Base-by-base conservation (phyloP, 768 basidiomycete species). In the Xerocomellus intermedius region DNA sequence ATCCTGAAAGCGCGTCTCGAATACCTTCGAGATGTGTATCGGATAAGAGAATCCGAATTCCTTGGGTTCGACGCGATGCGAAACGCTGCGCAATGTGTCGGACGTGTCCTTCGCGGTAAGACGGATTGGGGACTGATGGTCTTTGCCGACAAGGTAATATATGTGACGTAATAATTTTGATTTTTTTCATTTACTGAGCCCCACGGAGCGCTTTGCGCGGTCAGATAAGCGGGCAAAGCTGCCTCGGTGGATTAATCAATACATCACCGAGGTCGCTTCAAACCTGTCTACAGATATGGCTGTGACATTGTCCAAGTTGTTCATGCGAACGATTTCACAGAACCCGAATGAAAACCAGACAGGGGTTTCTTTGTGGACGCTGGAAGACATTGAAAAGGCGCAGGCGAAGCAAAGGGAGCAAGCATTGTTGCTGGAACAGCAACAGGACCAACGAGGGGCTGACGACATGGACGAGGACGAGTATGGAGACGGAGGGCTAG, bases 61-160 rank as follows among this genome's bases (percentile, higher is more conserved):
- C 79, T 99, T 30, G 98, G 97, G 28, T 99, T 99, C 72, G 97
- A 99, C 68, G 97, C 97, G 13, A 98, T 99, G 93, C 86, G 97
- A 52, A 98, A 97, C 66, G 97, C 97, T 8, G 97, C 97, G 14
- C 97, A 99, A 67, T 99, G 97, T 71, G 96, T 99, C 8, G 97
- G 97, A 24, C 94, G 97, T 61, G 97, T 96, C 26, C 73, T 99
- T 70, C 86, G 97, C 48, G 97, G 97, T 60, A 99, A 99, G 77
- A 98, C 97, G 4, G 97, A 99, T 73, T 99, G 97, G 92, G 97
- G 97, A 33, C 73, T 99, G 64, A 99, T 99, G 97, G 86, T 98
- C 12, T 99, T 99, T 69, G 97, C 97, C 1, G 97, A 99, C 73
- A 97, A 96, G 84, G 97, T 94, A 32, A 43, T 68, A 62, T n/a